phyloP scores from a whole-genome alignment of 257 asterid species.

The Thymus quinquecostatus region DNA sequence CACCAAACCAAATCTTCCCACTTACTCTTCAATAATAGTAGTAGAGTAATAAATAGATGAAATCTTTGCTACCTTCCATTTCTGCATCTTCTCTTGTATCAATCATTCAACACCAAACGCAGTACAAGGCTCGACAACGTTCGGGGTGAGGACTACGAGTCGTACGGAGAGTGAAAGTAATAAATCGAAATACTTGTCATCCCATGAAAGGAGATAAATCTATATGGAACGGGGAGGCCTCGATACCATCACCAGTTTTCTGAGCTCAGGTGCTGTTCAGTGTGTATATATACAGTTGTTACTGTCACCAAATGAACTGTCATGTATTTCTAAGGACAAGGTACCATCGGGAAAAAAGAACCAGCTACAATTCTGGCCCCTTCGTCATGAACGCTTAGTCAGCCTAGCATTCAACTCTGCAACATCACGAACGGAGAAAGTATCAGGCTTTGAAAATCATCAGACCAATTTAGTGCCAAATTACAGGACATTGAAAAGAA shows the following conservation, averaged over 20 bases:
- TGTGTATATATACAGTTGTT: neutral
- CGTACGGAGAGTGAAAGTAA: neutral
- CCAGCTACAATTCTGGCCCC: neutral
- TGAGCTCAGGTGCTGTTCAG: neutral
- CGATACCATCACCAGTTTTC: neutral
- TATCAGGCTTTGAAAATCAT: slow-evolving; percentile 21
- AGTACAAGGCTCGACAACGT: no score
- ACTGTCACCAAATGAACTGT: neutral
- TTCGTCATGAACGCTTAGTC: neutral
- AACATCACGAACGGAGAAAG: slow-evolving; percentile 8
- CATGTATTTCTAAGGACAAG: slow-evolving; percentile 9
- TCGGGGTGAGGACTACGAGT: neutral
- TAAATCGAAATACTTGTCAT: neutral
- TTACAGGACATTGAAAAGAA: neutral
- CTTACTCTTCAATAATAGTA: no score
- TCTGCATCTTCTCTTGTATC: slow-evolving; percentile 2
- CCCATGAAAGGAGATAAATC: neutral
- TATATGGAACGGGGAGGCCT: no score
- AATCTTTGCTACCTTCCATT: no score
- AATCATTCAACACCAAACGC: neutral
- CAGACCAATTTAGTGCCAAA: neutral
- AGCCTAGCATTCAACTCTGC: slow-evolving; percentile 28
- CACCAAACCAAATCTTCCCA: slow-evolving; percentile 25
- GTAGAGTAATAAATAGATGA: no score
- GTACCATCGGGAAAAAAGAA: neutral